Conservation (phyloP, 2,329 filamentous ascomycete species). For the Venturia nashicola region DNA sequence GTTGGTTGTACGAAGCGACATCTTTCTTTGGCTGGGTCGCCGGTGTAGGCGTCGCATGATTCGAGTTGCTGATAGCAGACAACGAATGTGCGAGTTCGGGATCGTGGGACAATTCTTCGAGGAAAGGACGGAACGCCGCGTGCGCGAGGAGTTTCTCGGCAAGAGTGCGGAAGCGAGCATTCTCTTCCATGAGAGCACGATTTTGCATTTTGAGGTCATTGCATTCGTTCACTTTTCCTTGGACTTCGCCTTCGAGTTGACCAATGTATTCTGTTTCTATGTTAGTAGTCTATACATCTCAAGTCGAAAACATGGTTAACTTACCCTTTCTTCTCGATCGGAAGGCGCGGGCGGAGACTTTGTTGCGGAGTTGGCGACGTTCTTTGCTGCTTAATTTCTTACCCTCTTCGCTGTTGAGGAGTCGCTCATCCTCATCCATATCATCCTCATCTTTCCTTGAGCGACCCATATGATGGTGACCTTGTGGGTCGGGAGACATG, state of each 20-base stretch:
- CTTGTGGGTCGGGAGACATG: conserved; percentile 23
- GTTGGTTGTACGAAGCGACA: conserved; percentile 44
- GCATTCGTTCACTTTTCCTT: conserved; percentile 70
- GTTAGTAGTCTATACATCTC: conserved; percentile 34
- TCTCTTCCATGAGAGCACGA: conserved; percentile 70
- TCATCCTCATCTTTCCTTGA: conserved; percentile 91
- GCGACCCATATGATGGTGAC: conserved; percentile 56
- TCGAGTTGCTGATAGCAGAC: conserved; percentile 13
- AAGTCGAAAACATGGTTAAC: conserved; percentile 15
- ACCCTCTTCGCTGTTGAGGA: conserved; percentile 91
- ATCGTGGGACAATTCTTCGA: conserved; percentile 29
- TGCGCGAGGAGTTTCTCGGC: conserved; percentile 55
- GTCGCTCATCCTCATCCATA: conserved; percentile 90
- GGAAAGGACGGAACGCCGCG: conserved; percentile 35
- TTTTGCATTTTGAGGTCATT: conserved; percentile 73
- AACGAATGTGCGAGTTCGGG: conserved; percentile 17
- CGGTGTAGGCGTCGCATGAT: conserved; percentile 18
- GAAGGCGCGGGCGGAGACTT: conserved; percentile 95
- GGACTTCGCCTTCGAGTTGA: conserved; percentile 84
- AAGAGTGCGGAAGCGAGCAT: conserved; percentile 74
- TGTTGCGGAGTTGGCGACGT: conserved; percentile 92
- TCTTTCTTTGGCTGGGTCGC: conserved; percentile 44
- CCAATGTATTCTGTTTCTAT: conserved; percentile 74
- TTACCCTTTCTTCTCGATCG: conserved; percentile 95
- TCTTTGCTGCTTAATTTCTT: conserved; percentile 99